Evolutionary conservation across 2,329 filamentous ascomycete species (phyloP).

Genomic region (Stenocarpella maydis): DNA sequence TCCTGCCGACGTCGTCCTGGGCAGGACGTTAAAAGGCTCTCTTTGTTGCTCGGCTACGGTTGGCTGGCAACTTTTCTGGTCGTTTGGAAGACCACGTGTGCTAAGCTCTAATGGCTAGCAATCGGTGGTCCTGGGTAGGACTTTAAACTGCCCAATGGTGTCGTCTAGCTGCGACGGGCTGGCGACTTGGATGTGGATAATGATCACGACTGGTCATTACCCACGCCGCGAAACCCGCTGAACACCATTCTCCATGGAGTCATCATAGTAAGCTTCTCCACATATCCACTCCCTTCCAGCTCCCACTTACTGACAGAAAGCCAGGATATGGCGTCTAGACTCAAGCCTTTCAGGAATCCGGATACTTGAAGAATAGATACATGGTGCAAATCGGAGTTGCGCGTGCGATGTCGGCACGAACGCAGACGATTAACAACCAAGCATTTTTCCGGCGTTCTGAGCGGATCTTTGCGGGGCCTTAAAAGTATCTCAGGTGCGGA

Average conservation of each 20-base stretch:
- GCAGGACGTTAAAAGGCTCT: slow-evolving; percentile 52
- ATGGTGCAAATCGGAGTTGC: neutral
- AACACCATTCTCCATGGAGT: slow-evolving; percentile 3
- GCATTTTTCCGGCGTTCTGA: slow-evolving; percentile 21
- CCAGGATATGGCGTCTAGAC: slow-evolving; percentile 13
- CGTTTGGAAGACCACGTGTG: neutral
- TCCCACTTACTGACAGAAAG: neutral
- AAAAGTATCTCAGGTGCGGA: slow-evolving; percentile 1
- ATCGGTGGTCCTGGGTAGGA: slow-evolving; percentile 46
- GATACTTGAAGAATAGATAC: slow-evolving; percentile 14
- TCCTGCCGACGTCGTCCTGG: slow-evolving; percentile 45
- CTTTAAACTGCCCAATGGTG: slow-evolving; percentile 43
- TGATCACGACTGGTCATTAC: no score
- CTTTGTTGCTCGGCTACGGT: slow-evolving; percentile 27
- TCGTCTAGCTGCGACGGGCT: neutral
- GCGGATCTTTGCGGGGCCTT: neutral
- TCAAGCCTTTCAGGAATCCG: slow-evolving; percentile 13
- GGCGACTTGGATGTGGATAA: slow-evolving; percentile 10
- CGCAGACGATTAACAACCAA: neutral
- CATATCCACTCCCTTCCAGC: neutral
- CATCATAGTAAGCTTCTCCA: neutral
- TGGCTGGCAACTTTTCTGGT: neutral
- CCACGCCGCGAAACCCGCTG: neutral
- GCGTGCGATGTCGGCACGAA: slow-evolving; percentile 7
- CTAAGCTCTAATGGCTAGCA: slow-evolving; percentile 18